Evolutionary conservation across 2,329 filamentous ascomycete species (phyloP), one percentile per base, ranked within the genome.

Genomic region (Neofusicoccum sp.): DNA sequence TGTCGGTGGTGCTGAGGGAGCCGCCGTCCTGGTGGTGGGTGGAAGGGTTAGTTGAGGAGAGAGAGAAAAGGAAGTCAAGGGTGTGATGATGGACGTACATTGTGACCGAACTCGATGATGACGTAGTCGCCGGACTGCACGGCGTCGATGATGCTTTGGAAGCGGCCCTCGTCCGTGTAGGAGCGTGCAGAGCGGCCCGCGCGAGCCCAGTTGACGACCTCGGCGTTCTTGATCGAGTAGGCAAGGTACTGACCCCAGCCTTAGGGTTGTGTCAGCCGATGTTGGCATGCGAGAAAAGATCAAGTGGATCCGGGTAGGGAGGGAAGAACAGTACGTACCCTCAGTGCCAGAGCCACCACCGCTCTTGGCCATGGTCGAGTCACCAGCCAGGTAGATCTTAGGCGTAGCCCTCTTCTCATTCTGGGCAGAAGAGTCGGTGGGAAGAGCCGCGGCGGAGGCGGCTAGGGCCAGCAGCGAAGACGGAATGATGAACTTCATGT

Each of bases 21-120:
- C 86, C 84, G 8, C 85, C 86, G 48, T 70, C 68, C 51, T 56
- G 28, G 3, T 4, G 12, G 38, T 1, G 20, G 14, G n/a, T 4
- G 11, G 16, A 14, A 14, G 33, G n/a, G 11, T 65, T 65, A 3
- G 49, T 43, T 11, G 63, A 63, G 8, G 38, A 11, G 12, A n/a
- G 6, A 26, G 6, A 7, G 16, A 26, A 9, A 3, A 8, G 12
- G 33, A n/a, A 4, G 43, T 26, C 9, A 49, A 8, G 30, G 33
- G 14, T 30, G 24, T 12, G 36, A 63, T 64, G 89, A 87, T 9
- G 33, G 33, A 30, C 51, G 30, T 26, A 56, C 51, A 64, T 89
- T 89, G 75, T 89, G 86, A 0, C 87, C 86, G 63, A 89, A 87
- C 65, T 89, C 86, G 59, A 89, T 87, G 33, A 89, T 76, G 0